Conservation (phyloP, 164 flowering plant species). For the Taxillus chinensis region DNA sequence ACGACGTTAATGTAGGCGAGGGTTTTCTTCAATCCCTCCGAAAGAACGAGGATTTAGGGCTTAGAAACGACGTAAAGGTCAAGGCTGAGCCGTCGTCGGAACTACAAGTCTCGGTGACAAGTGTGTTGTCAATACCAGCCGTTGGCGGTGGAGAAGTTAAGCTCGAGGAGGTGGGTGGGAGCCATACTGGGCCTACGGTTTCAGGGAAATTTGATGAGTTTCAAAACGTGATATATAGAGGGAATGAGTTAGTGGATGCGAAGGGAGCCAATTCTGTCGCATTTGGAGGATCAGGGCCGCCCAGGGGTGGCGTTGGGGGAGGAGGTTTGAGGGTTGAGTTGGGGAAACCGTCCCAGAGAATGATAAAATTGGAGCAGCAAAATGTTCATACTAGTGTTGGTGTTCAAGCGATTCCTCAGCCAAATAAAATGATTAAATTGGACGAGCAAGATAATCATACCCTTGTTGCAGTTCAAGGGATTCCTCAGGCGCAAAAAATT, state of each 20-base stretch:
- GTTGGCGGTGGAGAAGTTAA: slow-evolving; percentile 14
- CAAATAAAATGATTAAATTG: slow-evolving; percentile 18
- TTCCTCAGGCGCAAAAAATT: slow-evolving; percentile 12
- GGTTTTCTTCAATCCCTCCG: slow-evolving; percentile 52
- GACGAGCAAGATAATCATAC: slow-evolving; percentile 18
- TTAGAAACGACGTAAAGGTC: slow-evolving; percentile 13
- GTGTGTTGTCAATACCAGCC: slow-evolving; percentile 18
- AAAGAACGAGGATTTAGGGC: slow-evolving; percentile 41
- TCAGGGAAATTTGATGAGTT: slow-evolving; percentile 15
- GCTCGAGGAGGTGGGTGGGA: slow-evolving; percentile 16
- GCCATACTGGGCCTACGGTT: slow-evolving; percentile 12
- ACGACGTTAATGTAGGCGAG: slow-evolving; percentile 84
- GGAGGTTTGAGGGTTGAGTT: slow-evolving; percentile 44
- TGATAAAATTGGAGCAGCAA: no score
- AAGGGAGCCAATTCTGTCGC: slow-evolving; percentile 7
- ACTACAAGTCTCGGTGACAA: background rate
- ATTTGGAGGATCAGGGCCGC: slow-evolving; percentile 11
- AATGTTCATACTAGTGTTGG: no score
- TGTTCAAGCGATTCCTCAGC: no score
- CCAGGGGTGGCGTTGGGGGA: slow-evolving; percentile 25
- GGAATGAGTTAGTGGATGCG: slow-evolving; percentile 15
- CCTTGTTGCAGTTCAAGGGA: slow-evolving; percentile 17
- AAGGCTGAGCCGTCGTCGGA: slow-evolving; percentile 9
- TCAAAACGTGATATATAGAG: slow-evolving; percentile 36
- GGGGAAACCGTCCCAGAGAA: slow-evolving; percentile 20